Evolutionary conservation across 1,139 yeast species (phyloP).

Genomic region (Blastobotrys buckinghamii): DNA sequence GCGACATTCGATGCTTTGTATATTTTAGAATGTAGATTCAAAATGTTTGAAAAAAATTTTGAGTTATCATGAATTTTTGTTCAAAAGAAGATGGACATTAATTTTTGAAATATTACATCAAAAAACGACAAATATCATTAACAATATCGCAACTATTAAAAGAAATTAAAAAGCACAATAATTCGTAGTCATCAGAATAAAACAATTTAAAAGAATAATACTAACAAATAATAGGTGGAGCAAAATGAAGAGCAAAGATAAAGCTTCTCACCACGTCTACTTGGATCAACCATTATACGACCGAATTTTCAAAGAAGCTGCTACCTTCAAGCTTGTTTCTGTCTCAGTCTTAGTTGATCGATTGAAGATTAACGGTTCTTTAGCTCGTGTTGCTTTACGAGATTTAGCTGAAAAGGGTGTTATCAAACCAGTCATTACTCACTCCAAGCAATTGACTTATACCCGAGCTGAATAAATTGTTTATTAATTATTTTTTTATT

Average conservation of each 20-base stretch:
- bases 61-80: no score
- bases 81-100: no score
- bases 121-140: no score
- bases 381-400: slow-evolving; percentile 96
- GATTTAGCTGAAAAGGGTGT: slow-evolving; percentile 95
- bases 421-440: slow-evolving; percentile 90
- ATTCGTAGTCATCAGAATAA: no score
- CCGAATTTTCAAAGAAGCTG: slow-evolving; percentile 99
- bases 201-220: background rate
- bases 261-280: slow-evolving; percentile 97
- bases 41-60: no score
- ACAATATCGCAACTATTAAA: background rate
- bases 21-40: no score
- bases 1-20: no score
- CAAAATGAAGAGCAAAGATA: slow-evolving; percentile 99
- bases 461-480: slow-evolving; percentile 23
- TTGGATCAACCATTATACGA: slow-evolving; percentile 98
- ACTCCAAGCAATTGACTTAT: slow-evolving; percentile 97
- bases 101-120: no score
- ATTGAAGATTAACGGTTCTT: slow-evolving; percentile 98
- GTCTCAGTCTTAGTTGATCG: slow-evolving; percentile 98
- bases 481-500: slow-evolving; percentile 1
- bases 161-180: no score
- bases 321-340: slow-evolving; percentile 97
- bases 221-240: slow-evolving; percentile 50